Conservation (phyloP, 2,329 filamentous ascomycete species). For the Remersonia thermophila region DNA sequence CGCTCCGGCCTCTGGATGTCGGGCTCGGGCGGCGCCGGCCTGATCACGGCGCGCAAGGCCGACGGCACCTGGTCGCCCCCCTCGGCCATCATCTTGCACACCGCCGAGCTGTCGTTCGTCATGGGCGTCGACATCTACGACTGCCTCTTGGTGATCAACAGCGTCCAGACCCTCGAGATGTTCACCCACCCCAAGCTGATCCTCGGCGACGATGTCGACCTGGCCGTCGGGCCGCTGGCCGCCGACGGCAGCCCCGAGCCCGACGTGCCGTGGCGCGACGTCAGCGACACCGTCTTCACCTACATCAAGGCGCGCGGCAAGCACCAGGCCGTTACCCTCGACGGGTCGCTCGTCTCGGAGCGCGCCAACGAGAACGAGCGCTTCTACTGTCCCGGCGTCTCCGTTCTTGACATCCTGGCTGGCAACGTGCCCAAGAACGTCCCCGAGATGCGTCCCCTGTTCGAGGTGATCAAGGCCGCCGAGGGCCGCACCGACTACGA, state of each 20-base stretch:
- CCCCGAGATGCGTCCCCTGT: conserved; percentile 47
- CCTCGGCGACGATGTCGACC: conserved; percentile 67
- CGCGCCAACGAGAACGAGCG: conserved; percentile 47
- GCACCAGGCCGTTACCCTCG: conserved; percentile 40
- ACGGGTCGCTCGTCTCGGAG: conserved; percentile 45
- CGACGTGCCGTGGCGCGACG: conserved; percentile 38
- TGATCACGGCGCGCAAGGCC: conserved; percentile 70
- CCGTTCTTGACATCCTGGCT: conserved; percentile 44
- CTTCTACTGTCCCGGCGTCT: conserved; percentile 39
- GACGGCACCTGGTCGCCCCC: conserved; percentile 88
- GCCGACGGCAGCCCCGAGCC: conserved; percentile 38
- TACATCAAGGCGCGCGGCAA: conserved; percentile 48
- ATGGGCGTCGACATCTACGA: conserved; percentile 93
- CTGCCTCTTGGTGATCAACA: conserved; percentile 87
- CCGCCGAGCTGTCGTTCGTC: conserved; percentile 76
- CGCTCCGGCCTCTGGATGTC: conserved; percentile 84
- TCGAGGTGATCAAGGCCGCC: conserved; percentile 77
- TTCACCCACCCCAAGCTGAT: conserved; percentile 72
- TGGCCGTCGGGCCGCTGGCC: conserved; percentile 63
- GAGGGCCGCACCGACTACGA: conserved; percentile 74
- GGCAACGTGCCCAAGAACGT: conserved; percentile 42
- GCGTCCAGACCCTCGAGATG: conserved; percentile 66
- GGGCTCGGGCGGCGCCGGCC: conserved; percentile 78
- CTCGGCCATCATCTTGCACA: conserved; percentile 82
- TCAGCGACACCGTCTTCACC: conserved; percentile 42